A percentile compares a stretch with the other conserved stretches of the same genome.
Conservation (phyloP, 805 yeast genomes). For the Kluyveromyces siamensis region DNA sequence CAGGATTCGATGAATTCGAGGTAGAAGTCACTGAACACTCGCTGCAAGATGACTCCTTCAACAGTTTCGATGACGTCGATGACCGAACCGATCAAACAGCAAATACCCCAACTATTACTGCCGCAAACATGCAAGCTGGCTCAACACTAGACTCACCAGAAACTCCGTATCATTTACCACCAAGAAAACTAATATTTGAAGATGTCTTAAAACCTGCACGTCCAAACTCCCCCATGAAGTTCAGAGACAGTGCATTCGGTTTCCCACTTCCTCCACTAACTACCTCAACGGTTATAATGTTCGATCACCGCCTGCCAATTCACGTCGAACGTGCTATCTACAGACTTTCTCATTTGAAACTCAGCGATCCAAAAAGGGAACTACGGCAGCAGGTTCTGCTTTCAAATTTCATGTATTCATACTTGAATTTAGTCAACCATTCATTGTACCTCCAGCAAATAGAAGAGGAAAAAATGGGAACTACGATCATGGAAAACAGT, state of each 20-base stretch:
- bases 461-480: constrained; percentile 26
- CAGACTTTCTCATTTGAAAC: constrained; percentile 81
- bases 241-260: constrained; percentile 78
- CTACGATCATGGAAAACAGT: neutral
- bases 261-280: constrained; percentile 80
- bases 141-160: neutral
- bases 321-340: constrained; percentile 96
- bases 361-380: constrained; percentile 90
- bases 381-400: constrained; percentile 84
- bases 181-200: constrained; percentile 28
- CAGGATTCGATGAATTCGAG: neutral
- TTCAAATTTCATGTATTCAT: constrained; percentile 96
- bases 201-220: constrained; percentile 30
- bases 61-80: constrained; percentile 2
- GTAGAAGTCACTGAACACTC: constrained; percentile 1
- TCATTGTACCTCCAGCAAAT: constrained; percentile 67
- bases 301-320: constrained; percentile 80
- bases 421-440: constrained; percentile 88
- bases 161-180: constrained; percentile 12
- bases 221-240: constrained; percentile 49
- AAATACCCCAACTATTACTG: neutral
- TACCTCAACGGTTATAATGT: constrained; percentile 66
- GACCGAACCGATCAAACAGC: constrained; percentile 3
- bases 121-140: neutral
- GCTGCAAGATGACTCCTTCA: constrained; percentile 1